phyloP scores from a whole-genome alignment of 768 basidiomycete genomes.

The Rhodotorula toruloides region DNA sequence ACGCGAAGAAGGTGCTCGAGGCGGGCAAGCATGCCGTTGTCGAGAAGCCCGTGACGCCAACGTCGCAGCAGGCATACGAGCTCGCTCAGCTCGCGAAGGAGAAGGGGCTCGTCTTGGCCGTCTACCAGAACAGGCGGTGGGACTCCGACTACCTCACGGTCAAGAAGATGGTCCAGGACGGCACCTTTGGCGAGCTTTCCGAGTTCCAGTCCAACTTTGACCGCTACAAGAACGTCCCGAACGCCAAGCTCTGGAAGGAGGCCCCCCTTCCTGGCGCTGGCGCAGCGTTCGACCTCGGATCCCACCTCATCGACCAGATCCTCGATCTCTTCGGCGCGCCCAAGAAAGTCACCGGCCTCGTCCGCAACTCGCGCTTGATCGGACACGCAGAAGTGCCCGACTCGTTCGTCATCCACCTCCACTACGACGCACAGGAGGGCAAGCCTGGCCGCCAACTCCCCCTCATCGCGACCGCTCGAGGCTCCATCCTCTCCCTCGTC shows the following conservation, averaged over 20 bases:
- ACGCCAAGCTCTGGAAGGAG: slow-evolving; percentile 68
- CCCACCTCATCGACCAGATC: slow-evolving; percentile 74
- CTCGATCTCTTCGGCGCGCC: slow-evolving; percentile 72
- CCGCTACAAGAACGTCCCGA: slow-evolving; percentile 52
- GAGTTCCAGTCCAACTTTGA: slow-evolving; percentile 56
- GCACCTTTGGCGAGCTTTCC: slow-evolving; percentile 44
- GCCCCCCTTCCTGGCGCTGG: slow-evolving; percentile 59
- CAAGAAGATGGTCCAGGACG: slow-evolving; percentile 55
- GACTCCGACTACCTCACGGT: slow-evolving; percentile 72
- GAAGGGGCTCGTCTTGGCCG: slow-evolving; percentile 59
- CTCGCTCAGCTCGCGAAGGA: slow-evolving; percentile 58
- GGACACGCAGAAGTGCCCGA: slow-evolving; percentile 48
- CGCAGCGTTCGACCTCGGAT: slow-evolving; percentile 68
- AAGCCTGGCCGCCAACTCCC: slow-evolving; percentile 45
- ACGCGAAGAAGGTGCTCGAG: slow-evolving; percentile 55
- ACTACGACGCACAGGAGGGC: slow-evolving; percentile 40
- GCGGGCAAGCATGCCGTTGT: slow-evolving; percentile 56
- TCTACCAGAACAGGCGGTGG: slow-evolving; percentile 56
- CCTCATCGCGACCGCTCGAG: slow-evolving; percentile 63
- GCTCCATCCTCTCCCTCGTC: slow-evolving; percentile 64
- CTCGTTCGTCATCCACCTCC: slow-evolving; percentile 43
- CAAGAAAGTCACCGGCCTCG: slow-evolving; percentile 60
- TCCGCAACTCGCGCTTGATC: slow-evolving; percentile 62
- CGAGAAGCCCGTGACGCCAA: slow-evolving; percentile 71
- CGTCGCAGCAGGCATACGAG: slow-evolving; percentile 57